Evolutionary conservation across 352 stramenopile genomes (phyloP).

Genomic region (Blastocystis sp.): DNA sequence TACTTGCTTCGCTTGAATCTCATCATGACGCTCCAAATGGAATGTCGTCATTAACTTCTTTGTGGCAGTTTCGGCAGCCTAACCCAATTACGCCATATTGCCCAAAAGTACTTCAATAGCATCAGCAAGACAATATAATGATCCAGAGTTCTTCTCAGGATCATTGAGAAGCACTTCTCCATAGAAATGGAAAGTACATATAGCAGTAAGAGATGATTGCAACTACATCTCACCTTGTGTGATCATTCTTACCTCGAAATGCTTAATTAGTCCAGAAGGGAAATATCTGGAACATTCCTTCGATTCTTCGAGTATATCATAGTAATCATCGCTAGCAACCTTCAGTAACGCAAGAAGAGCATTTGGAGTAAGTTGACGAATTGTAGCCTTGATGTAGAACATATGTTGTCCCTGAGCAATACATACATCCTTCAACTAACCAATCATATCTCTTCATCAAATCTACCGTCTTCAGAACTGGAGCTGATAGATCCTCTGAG

Average conservation of each 20-base stretch:
- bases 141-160: neutral
- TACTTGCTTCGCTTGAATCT: neutral
- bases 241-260: neutral
- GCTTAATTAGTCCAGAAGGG: slow-evolving; percentile 2
- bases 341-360: neutral
- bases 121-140: neutral
- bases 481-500: neutral
- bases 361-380: neutral
- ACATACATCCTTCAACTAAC: slow-evolving; percentile 16
- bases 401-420: slow-evolving; percentile 30
- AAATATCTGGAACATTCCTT: slow-evolving; percentile 12
- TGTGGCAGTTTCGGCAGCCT: neutral
- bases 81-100: no score
- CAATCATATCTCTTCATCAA: neutral
- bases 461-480: neutral
- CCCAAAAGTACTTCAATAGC: neutral
- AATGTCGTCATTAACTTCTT: neutral
- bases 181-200: slow-evolving; percentile 13
- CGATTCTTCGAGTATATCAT: neutral
- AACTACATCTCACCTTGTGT: neutral
- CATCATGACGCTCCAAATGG: slow-evolving; percentile 15
- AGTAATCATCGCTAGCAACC: neutral
- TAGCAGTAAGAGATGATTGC: neutral
- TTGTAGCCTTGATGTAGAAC: slow-evolving; percentile 21
- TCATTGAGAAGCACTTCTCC: neutral